Evolutionary conservation across 495 filamentous ascomycete species (phyloP), one percentile per base, ranked within the genome.

Genomic region (Echria macrotheca): DNA sequence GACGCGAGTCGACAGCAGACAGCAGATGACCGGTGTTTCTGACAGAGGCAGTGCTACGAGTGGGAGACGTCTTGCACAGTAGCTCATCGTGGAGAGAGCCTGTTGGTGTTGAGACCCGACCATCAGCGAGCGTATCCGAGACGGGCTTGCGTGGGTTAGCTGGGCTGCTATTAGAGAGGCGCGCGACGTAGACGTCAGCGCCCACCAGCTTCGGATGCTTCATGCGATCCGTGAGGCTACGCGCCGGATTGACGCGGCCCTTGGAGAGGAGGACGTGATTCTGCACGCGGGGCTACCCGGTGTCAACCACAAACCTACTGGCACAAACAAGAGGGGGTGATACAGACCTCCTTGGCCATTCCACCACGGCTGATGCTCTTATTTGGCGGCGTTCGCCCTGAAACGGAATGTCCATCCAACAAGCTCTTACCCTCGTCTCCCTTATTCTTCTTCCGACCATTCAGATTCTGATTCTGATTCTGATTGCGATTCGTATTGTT

Each of bases 151-250:
- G 38, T 14, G 33, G 12, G 14, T 1, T 1, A 5, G 25, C 23
- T n/a, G n/a, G 18, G 19, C 17, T 50, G 25, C 17, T 23, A 43
- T 51, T 56, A 5, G 69, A 71, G 6, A 78, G 54, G 5, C 75
- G 54, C 15, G 69, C 69, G n/a, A 78, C 75, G 42, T 77, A 78
- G 1, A 78, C 58, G 49, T 78, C 74, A 15, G 74, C 71, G 15
- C 75, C 74, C 14, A 70, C 63, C 0, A 78, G 65, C 17, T 71
- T 65, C 9, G 67, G 58, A 56, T 69, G 59, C 50, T 73, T 74
- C 43, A 58, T 75, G 0, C 75, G 63, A 8, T 71, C 71, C 0
- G 14, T 25, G 49, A 50, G 8, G 2, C 10, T 42, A 7, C 66
- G 49, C 6, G 58, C 39, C 39, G 59, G 56, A 40, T 43, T 36